Base-by-base conservation (phyloP, 1,139 yeast genomes). In the Geotrichum cucujoidarum region DNA sequence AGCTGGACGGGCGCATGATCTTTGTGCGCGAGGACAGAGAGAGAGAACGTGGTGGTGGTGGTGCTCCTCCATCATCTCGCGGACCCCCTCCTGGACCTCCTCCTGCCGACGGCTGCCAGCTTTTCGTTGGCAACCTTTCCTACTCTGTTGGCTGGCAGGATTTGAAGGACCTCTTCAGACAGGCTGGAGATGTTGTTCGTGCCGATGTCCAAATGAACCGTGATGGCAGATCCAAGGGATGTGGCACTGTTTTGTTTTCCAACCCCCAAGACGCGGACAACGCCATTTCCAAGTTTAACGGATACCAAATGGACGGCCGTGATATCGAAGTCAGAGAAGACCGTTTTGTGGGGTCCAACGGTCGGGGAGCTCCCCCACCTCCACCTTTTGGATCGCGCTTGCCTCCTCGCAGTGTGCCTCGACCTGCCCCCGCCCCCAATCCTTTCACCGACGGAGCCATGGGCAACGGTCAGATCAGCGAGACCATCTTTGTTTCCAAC, bases 261-360 rank as follows among this genome's bases (percentile, higher is more conserved):
- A 80, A 83, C 54, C 84, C 58, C 53, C 90, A 83, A 66, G 88
- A 94, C 61, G 97, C 97, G 53, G 74, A 75, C 54, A 89, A 86
- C 63, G 97, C 97, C 57, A 85, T 89, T 66, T 92, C 83, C 69
- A 83, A 81, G 65, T 90, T 88, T 66, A 87, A 89, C 72, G 95
- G 96, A 71, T 86, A 85, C 90, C 80, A 86, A 64, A 81, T 88
- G 75, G 85, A 86, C 68, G 95, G 90, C 64, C 85, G 84, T 67
- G 89, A 83, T 69, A 87, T 90, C 52, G 92, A 74, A 65, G 97
- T 90, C 63, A 60, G 67, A 21, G 63, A 60, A 44, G 66, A 63
- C 45, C 56, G 60, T n/a, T 62, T 53, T 50, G 78, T 81, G 14
- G 71, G 72, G 21, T 85, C 79, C 52, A 72, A 69, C 43, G 89